Percentiles rank a stretch among this genome's conserved stretches.
Conservation (phyloP, 192 early-diverging fungal genomes). For the Coemansia sp. region DNA sequence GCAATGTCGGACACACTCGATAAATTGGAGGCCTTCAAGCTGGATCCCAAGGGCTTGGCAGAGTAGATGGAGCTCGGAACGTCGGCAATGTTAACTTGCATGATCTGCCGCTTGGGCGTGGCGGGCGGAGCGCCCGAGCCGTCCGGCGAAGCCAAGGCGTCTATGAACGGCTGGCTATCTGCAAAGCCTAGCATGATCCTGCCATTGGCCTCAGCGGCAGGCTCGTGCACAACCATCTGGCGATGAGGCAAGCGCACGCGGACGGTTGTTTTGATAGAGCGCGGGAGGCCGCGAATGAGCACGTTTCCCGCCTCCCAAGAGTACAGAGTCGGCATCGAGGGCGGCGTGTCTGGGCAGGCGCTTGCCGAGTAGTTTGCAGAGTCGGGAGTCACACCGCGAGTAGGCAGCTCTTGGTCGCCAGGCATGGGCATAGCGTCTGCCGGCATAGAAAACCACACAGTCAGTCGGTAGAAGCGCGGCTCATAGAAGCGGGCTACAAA, state of each 20-base stretch:
- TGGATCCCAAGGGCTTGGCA: neutral
- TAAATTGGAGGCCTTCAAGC: slow-evolving; percentile 1
- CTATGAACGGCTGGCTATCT: neutral
- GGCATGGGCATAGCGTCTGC: neutral
- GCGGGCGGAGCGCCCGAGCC: neutral
- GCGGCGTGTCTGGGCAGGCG: neutral
- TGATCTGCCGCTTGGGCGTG: slow-evolving; percentile 1
- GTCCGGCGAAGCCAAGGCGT: neutral
- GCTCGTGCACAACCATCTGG: slow-evolving; percentile 4
- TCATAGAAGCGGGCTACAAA: slow-evolving; percentile 15
- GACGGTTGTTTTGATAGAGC: slow-evolving; percentile 14
- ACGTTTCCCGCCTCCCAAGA: slow-evolving; percentile 16
- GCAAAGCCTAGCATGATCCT: slow-evolving; percentile 3
- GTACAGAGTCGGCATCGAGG: slow-evolving; percentile 1
- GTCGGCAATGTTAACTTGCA: slow-evolving; percentile 4
- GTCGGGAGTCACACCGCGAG: neutral
- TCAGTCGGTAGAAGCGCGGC: slow-evolving; percentile 9
- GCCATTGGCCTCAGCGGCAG: neutral
- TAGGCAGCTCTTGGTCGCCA: neutral
- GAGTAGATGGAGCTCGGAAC: slow-evolving; percentile 2
- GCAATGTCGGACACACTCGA: neutral
- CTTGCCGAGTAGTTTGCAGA: neutral
- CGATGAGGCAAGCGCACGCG: slow-evolving; percentile 27
- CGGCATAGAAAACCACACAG: slow-evolving; percentile 17
- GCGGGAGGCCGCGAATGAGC: slow-evolving; percentile 16